Evolutionary conservation across 2,329 filamentous ascomycete genomes (phyloP), one percentile per base, ranked within the genome.

Genomic region (Alternaria conjuncta): DNA sequence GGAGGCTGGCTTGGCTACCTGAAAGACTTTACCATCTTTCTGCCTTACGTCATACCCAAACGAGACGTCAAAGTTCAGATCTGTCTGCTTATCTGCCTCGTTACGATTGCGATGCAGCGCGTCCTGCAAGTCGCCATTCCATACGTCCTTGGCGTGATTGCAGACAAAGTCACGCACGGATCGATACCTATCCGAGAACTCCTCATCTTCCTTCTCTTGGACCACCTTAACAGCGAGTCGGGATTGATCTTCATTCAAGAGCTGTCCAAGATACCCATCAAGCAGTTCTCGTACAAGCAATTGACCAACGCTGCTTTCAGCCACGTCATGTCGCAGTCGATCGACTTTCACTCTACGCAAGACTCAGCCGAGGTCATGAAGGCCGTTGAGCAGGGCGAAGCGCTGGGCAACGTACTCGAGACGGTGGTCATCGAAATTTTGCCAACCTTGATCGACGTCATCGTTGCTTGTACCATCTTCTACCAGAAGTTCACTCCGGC

Each of bases 11-110:
- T 92, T 68, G 86, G 87, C 50, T 95, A 95, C 73, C 83, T 89
- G 30, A 92, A 90, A 75, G 88, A 89, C 13, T 96, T 93, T 81
- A 83, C 81, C 71, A 76, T 94, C 45, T 90, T 96, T 75, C 84
- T 94, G 30, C 92, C 92, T 0, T 91, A 92, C 72, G 83, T 96
- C 25, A 93, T 91, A 88, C 93, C 93, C 1, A 84, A 87, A 55
- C 85, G 88, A 44, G 86, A 90, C 70, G 83, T 83, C 30, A 51
- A 45, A 45, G 43, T 45, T 0, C 43, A 45, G 20, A 45, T 45
- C 9, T 45, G 20, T 45, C 11, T 45, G 5, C 43, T 45, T 1
- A 23, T 45, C 43, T 45, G 20, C 2, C 20, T 45, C 12, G 0
- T 45, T 3, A 45, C 43, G 6, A 23, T 45, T 21, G 43, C 43